A percentile compares a stretch with the other conserved stretches of the same genome.
These are phyloP conservation scores for Kodamaea anthophila DNA, from an alignment of 1,139 yeast species.

Conservation along the genomic window DNA sequence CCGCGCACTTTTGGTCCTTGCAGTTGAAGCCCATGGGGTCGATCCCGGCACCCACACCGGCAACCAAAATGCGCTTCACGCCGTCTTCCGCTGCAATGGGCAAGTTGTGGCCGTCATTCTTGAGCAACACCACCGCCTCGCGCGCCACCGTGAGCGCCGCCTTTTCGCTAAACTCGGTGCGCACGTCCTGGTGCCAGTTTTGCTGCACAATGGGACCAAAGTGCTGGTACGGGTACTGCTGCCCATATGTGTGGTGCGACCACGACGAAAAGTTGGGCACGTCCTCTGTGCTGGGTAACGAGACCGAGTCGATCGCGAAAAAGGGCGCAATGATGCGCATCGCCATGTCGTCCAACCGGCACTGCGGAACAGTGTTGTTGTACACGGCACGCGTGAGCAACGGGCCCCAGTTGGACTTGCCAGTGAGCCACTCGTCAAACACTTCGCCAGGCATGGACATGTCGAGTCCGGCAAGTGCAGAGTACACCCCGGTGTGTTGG, in stretches of 20 bases:
- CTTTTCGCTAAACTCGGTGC: slow-evolving; percentile 42
- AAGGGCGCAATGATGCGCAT: slow-evolving; percentile 55
- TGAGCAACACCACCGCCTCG: slow-evolving; percentile 52
- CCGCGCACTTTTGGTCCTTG: slow-evolving; percentile 38
- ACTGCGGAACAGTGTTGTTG: slow-evolving; percentile 51
- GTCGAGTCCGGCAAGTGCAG: slow-evolving; percentile 57
- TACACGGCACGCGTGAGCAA: slow-evolving; percentile 49
- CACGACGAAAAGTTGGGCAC: slow-evolving; percentile 55
- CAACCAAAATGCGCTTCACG: slow-evolving; percentile 37
- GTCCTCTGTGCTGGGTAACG: slow-evolving; percentile 34
- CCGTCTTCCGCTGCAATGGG: slow-evolving; percentile 44
- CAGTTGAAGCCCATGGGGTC: slow-evolving; percentile 46
- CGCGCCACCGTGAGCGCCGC: slow-evolving; percentile 50
- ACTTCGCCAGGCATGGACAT: slow-evolving; percentile 66
- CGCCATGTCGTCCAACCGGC: slow-evolving; percentile 58
- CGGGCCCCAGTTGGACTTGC: slow-evolving; percentile 56
- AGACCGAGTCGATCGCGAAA: slow-evolving; percentile 33
- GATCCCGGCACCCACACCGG: slow-evolving; percentile 43
- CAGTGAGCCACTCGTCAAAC: slow-evolving; percentile 47
- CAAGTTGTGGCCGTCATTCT: slow-evolving; percentile 43
- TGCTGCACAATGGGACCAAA: slow-evolving; percentile 49
- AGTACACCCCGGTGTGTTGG: slow-evolving; percentile 50
- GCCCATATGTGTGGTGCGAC: slow-evolving; percentile 52
- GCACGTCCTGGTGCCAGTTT: slow-evolving; percentile 51
- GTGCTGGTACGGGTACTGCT: slow-evolving; percentile 45